phyloP scores from a whole-genome alignment of 768 basidiomycete species.

The Russula sp. region DNA sequence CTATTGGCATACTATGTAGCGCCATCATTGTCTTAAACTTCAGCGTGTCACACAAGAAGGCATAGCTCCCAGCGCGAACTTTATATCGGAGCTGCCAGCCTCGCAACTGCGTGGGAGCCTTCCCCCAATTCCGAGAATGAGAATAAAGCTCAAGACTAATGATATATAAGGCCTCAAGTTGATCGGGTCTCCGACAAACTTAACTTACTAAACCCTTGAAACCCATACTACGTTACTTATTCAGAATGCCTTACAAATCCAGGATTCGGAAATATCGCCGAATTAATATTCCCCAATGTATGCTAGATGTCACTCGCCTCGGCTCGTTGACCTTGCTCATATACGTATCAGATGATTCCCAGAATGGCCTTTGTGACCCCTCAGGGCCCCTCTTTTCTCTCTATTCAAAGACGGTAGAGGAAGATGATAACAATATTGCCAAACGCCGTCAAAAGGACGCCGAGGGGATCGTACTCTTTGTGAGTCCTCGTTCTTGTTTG shows the following conservation, averaged over 20 bases:
- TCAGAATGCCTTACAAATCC: background rate
- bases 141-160: too few species aligned
- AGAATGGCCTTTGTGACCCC: background rate
- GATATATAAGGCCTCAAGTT: too few species aligned
- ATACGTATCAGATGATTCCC: background rate
- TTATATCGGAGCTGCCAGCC: too few species aligned
- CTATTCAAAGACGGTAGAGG: background rate
- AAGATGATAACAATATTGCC: background rate
- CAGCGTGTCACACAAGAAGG: too few species aligned
- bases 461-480: background rate
- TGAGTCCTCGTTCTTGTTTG: background rate
- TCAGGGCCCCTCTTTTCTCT: background rate
- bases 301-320: background rate
- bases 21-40: too few species aligned
- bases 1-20: too few species aligned
- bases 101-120: too few species aligned
- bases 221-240: background rate
- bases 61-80: too few species aligned
- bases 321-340: background rate
- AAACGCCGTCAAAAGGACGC: background rate
- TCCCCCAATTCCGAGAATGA: too few species aligned
- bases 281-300: background rate
- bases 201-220: background rate
- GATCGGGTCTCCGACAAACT: too few species aligned
- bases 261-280: background rate